These are phyloP conservation scores for Aspergillus olivimuriae DNA, from an alignment of 495 filamentous ascomycete genomes.

Conservation along the genomic window DNA sequence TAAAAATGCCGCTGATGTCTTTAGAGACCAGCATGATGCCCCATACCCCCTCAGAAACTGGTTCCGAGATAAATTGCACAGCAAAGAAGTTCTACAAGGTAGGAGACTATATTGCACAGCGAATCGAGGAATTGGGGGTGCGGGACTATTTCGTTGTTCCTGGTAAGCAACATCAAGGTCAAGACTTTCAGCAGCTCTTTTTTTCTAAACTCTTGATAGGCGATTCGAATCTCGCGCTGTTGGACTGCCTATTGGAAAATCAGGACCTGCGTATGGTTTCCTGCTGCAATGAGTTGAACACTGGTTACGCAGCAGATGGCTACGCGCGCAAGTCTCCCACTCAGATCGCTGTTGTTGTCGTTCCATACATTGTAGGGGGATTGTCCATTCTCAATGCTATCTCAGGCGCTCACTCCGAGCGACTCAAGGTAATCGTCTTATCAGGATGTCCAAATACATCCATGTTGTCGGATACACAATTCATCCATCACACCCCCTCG, in stretches of 20 bases:
- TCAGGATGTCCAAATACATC: constrained; percentile 39
- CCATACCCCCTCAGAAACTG: background rate
- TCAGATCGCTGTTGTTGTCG: constrained; percentile 61
- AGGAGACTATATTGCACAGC: background rate
- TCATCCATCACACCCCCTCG: constrained; percentile 7
- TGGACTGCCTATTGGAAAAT: constrained; percentile 55
- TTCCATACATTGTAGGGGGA: constrained; percentile 72
- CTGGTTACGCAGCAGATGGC: constrained; percentile 72
- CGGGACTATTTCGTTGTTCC: constrained; percentile 9
- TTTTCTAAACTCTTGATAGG: constrained; percentile 24
- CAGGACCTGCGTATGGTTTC: constrained; percentile 60
- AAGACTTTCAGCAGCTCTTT: background rate
- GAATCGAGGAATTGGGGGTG: constrained; percentile 8
- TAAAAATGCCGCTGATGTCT: background rate
- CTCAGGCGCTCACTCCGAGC: constrained; percentile 66
- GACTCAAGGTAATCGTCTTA: constrained; percentile 68
- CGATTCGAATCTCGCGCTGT: constrained; percentile 62
- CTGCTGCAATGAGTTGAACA: constrained; percentile 71
- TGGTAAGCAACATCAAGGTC: background rate
- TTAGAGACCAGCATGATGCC: background rate
- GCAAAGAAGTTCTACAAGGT: background rate
- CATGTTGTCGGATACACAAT: background rate
- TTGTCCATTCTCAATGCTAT: constrained; percentile 64
- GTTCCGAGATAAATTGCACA: background rate
- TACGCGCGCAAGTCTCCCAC: constrained; percentile 55